These are phyloP conservation scores for Halteria grandinella DNA, from an alignment of 73 alveolate genomes.

Conservation along the genomic window DNA sequence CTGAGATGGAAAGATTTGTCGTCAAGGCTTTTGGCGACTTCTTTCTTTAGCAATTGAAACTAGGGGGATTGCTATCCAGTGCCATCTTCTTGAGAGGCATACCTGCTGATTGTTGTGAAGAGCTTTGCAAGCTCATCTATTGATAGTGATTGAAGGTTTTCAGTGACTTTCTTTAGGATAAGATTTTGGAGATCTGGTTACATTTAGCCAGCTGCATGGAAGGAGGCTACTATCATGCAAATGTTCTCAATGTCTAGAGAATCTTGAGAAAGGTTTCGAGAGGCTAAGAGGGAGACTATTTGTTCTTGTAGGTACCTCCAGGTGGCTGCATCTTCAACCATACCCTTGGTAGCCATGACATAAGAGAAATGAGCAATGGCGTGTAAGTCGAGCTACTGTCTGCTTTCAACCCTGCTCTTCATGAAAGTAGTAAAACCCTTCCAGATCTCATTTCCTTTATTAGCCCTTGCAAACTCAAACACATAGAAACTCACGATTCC, in stretches of 20 bases:
- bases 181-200: neutral
- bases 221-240: slow-evolving; percentile 13
- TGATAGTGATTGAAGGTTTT: neutral
- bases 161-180: neutral
- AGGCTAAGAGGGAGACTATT: too few relatives aligned
- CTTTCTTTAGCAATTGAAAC: neutral
- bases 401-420: neutral
- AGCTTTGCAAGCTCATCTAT: slow-evolving; percentile 9
- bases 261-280: too few relatives aligned
- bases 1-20: neutral
- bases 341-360: neutral
- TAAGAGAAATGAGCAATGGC: neutral
- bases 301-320: slow-evolving; percentile 4
- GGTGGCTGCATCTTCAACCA: neutral
- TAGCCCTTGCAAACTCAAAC: slow-evolving; percentile 16
- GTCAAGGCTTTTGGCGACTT: neutral
- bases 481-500: neutral
- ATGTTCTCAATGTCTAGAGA: slow-evolving; percentile 2
- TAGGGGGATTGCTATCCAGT: neutral
- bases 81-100: slow-evolving; percentile 1
- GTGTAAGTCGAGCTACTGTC: neutral
- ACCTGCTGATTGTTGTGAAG: slow-evolving; percentile 14
- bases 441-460: neutral
- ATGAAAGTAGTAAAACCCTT: neutral
- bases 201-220: neutral